Evolutionary conservation across 768 basidiomycete genomes (phyloP).

Genomic region (Phlebiopsis flavidoalba): DNA sequence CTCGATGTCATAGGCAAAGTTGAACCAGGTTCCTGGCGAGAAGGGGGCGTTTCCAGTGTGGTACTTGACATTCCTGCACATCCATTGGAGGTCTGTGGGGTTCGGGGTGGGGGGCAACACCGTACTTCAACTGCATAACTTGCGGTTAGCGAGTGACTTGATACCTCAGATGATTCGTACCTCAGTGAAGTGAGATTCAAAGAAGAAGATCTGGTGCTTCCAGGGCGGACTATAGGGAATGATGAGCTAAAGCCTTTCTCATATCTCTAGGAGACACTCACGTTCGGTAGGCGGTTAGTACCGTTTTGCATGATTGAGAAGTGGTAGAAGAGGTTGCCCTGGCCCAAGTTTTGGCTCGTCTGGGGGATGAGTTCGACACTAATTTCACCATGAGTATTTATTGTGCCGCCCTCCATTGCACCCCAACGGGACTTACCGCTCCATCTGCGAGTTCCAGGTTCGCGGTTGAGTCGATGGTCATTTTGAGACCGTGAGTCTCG

Average conservation of each 20-base stretch:
- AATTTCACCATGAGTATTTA: neutral
- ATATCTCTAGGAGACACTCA: slow-evolving; percentile 23
- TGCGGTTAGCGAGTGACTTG: neutral
- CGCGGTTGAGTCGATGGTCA: slow-evolving; percentile 49
- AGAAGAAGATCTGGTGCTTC: slow-evolving; percentile 63
- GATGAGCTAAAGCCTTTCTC: neutral
- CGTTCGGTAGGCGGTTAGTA: slow-evolving; percentile 51
- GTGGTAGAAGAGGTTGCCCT: slow-evolving; percentile 57
- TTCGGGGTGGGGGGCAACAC: slow-evolving; percentile 45
- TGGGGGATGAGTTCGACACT: slow-evolving; percentile 30
- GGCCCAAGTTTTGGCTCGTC: slow-evolving; percentile 49
- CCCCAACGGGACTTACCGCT: slow-evolving; percentile 26
- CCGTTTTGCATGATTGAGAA: slow-evolving; percentile 47
- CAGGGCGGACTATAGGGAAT: slow-evolving; percentile 34
- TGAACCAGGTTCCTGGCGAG: slow-evolving; percentile 52
- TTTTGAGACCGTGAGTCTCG: slow-evolving; percentile 45
- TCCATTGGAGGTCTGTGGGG: slow-evolving; percentile 48
- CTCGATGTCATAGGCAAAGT: slow-evolving; percentile 66
- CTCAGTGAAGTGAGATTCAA: slow-evolving; percentile 62
- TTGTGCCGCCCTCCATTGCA: neutral
- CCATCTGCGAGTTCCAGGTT: slow-evolving; percentile 50
- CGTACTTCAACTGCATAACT: slow-evolving; percentile 44
- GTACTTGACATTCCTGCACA: slow-evolving; percentile 35
- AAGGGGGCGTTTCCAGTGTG: slow-evolving; percentile 49
- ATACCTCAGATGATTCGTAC: slow-evolving; percentile 17